Evolutionary conservation across 257 asterid species (phyloP).

Genomic region (Ophiorrhiza pumila): DNA sequence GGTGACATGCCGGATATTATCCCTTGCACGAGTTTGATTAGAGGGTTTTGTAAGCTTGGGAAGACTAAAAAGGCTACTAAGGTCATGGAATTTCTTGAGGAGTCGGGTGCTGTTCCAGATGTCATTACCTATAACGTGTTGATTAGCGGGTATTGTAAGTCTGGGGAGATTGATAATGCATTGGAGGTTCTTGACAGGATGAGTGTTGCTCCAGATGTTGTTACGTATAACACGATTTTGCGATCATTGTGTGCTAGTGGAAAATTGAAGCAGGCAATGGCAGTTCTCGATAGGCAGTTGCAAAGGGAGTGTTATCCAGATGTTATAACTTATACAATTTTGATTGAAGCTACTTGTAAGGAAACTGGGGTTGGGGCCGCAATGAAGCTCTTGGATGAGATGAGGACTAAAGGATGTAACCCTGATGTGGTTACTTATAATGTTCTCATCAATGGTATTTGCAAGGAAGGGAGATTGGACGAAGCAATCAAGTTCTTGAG

Average conservation of each 20-base stretch:
- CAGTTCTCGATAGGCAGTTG: conserved; percentile 63
- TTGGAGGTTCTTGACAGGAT: conserved; percentile 60
- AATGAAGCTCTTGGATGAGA: conserved; percentile 81
- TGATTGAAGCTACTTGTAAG: conserved; percentile 76
- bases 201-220: conserved; percentile 82
- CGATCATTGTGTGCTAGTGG: conserved; percentile 69
- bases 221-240: conserved; percentile 74
- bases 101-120: conserved; percentile 83
- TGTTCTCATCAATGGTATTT: conserved; percentile 71
- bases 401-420: conserved; percentile 66
- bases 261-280: conserved; percentile 72
- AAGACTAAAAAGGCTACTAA: conserved; percentile 59
- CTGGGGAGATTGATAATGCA: conserved; percentile 64
- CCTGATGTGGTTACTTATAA: conserved; percentile 89
- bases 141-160: conserved; percentile 78
- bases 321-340: conserved; percentile 73
- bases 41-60: conserved; percentile 70
- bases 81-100: conserved; percentile 74
- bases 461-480: conserved; percentile 79
- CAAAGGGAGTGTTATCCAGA: conserved; percentile 69
- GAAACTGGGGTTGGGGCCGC: conserved; percentile 67
- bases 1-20: conserved; percentile 76
- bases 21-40: conserved; percentile 70
- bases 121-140: conserved; percentile 82
- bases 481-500: conserved; percentile 70